Base-by-base conservation (phyloP, 441 rosid species). In the Monsonia emarginata region DNA sequence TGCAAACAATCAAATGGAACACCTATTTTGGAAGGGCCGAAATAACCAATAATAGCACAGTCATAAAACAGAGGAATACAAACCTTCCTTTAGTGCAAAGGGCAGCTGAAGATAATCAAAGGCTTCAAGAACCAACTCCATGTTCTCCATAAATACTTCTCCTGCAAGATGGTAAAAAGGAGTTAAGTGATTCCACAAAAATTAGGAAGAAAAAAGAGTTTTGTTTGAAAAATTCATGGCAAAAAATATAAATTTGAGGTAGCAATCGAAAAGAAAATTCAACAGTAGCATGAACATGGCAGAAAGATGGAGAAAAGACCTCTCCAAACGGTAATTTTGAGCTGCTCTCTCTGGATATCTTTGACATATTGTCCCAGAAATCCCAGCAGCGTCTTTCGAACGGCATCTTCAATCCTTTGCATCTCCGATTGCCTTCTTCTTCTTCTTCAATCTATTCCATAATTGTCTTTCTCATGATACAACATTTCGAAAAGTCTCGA, bases 101-200 rank as follows among this genome's bases (percentile, higher is more conserved):
- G 98, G 97, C 38, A 90, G 72, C 78, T 83, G 96, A 62, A 92
- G 85, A 79, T 86, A 88, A 74, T 92, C 98, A 54, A 92, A 92
- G 63, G 98, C 95, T 69, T 90, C 96, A n/a, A 87, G 90, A 78
- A 83, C 86, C 30, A 92, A 85, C 19, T 92, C 89, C 50, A 88
- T 89, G 73, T 87, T 86, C 81, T 90, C 88, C 81, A 92, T 63
- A 57, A 87, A 65, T 11, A 92, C 89, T 76, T 88, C 95, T 65
- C 80, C 74, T 58, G 1, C 62, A 26, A 58, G 34, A 58, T 14
- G 19, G 21, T n/a, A n/a, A n/a, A 26, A 26, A 11, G 26, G 27
- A 58, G 18, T 58, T 56, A 52, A 22, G n/a, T 13, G 18, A 13
- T 14, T 13, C 16, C n/a, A 13, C 48, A 50, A 50, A 11, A 46